These are phyloP conservation scores for Fusarium zealandicum DNA, from an alignment of 2,329 filamentous ascomycete genomes.

Conservation along the genomic window DNA sequence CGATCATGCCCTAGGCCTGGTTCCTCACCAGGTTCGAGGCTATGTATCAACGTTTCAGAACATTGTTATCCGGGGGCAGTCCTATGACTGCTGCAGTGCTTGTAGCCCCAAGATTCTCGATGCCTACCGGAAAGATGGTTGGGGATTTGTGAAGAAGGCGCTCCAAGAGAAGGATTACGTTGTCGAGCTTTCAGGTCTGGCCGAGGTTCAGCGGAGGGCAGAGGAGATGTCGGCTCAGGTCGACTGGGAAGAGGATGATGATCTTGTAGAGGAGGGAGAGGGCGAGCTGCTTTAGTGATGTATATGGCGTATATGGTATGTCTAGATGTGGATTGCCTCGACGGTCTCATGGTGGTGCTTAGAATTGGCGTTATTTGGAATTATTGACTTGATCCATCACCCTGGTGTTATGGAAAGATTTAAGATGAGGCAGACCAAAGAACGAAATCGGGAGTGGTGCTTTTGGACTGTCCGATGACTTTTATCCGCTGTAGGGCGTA, in stretches of 20 bases:
- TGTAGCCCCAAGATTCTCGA: constrained; percentile 75
- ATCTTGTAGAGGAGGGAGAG: constrained; percentile 42
- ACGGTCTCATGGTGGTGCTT: constrained; percentile 1
- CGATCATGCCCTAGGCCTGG: constrained; percentile 69
- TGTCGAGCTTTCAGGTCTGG: constrained; percentile 75
- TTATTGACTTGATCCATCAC: background rate
- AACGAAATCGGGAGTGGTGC: too few species aligned
- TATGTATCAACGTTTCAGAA: constrained; percentile 79
- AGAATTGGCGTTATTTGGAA: constrained; percentile 18
- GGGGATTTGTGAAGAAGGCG: constrained; percentile 79
- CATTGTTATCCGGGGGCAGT: constrained; percentile 73
- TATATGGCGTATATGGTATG: background rate
- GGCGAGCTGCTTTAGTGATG: constrained; percentile 27
- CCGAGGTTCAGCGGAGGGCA: constrained; percentile 71
- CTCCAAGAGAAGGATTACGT: constrained; percentile 80
- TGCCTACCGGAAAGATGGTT: constrained; percentile 72
- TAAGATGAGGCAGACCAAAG: background rate
- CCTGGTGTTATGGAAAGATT: constrained; percentile 3
- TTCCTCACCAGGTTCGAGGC: constrained; percentile 83
- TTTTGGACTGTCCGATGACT: too few species aligned
- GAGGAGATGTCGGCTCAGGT: constrained; percentile 60
- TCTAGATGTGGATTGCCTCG: constrained; percentile 11
- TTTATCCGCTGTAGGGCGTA: too few species aligned
- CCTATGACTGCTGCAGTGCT: constrained; percentile 82
- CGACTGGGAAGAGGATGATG: constrained; percentile 68